A percentile compares a stretch with the other conserved stretches of the same genome.
phyloP scores from a whole-genome alignment of 495 filamentous ascomycete species.

The Aspergillus sclerotioniger region DNA sequence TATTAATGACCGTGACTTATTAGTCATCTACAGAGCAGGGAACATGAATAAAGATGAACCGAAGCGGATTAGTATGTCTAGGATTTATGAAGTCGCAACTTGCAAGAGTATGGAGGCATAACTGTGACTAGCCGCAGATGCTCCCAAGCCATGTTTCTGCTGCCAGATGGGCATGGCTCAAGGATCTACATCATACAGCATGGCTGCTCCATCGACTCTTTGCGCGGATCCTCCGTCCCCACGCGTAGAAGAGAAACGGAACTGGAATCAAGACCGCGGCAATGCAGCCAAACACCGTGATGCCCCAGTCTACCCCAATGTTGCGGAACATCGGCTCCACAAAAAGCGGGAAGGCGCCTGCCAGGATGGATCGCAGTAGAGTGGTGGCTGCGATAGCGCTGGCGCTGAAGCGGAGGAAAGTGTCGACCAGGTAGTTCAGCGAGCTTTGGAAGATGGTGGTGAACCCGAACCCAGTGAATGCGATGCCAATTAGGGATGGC shows the following conservation, averaged over 20 bases:
- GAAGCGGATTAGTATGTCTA: no score
- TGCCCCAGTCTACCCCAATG: constrained; percentile 7
- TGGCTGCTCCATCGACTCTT: neutral
- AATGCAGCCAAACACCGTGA: constrained; percentile 5
- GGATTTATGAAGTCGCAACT: no score
- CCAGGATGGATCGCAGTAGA: neutral
- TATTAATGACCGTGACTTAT: no score
- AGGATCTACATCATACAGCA: neutral
- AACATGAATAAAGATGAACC: no score
- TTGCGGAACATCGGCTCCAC: constrained; percentile 3
- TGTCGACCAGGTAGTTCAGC: constrained; percentile 23
- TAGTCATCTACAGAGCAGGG: no score
- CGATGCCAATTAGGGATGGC: constrained; percentile 40
- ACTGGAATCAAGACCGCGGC: constrained; percentile 6
- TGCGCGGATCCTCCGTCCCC: neutral
- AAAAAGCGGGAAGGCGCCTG: constrained; percentile 1
- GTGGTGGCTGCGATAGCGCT: constrained; percentile 4
- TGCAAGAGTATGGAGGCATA: no score
- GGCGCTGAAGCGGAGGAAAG: constrained; percentile 13
- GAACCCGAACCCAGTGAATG: constrained; percentile 45
- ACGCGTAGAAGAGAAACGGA: constrained; percentile 5
- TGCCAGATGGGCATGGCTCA: no score
- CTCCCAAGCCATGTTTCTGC: no score
- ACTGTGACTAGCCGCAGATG: no score
- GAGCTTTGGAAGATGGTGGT: constrained; percentile 34